Percentiles rank a stretch among this genome's conserved stretches.
phyloP scores from a whole-genome alignment of 352 stramenopile genomes.

The Globisporangium heterothallicum region DNA sequence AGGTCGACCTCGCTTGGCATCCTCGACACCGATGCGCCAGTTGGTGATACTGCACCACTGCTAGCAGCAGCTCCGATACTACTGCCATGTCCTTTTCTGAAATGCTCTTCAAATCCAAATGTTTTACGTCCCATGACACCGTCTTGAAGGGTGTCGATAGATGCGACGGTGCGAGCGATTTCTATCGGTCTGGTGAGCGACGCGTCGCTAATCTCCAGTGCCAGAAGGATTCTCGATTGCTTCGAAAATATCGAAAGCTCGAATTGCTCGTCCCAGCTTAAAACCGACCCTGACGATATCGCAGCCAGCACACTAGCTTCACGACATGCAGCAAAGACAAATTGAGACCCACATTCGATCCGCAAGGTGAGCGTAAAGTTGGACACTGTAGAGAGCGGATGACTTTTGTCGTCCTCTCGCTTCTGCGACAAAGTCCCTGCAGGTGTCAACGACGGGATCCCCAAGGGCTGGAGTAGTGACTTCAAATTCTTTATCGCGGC shows the following conservation, averaged over 20 bases:
- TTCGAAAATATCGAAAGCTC: conserved; percentile 41
- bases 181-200: conserved; percentile 31
- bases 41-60: background rate
- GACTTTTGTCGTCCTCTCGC: conserved; percentile 25
- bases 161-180: conserved; percentile 33
- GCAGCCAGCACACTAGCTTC: conserved; percentile 33
- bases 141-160: conserved; percentile 32
- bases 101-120: conserved; percentile 48
- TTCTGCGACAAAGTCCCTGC: conserved; percentile 17
- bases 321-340: conserved; percentile 35
- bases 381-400: conserved; percentile 2
- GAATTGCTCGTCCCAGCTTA: conserved; percentile 68
- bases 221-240: conserved; percentile 28
- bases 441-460: conserved; percentile 7
- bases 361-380: conserved; percentile 44
- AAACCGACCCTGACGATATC: conserved; percentile 18
- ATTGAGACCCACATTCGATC: conserved; percentile 43
- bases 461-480: conserved; percentile 25
- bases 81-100: conserved; percentile 25
- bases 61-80: background rate
- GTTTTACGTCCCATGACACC: conserved; percentile 25
- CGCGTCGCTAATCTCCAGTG: conserved; percentile 38
- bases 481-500: conserved; percentile 43
- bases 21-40: background rate
- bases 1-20: conserved; percentile 39